Evolutionary conservation across 2,329 filamentous ascomycete species (phyloP), one percentile per base, ranked within the genome.

Genomic region (Polychaeton citri): DNA sequence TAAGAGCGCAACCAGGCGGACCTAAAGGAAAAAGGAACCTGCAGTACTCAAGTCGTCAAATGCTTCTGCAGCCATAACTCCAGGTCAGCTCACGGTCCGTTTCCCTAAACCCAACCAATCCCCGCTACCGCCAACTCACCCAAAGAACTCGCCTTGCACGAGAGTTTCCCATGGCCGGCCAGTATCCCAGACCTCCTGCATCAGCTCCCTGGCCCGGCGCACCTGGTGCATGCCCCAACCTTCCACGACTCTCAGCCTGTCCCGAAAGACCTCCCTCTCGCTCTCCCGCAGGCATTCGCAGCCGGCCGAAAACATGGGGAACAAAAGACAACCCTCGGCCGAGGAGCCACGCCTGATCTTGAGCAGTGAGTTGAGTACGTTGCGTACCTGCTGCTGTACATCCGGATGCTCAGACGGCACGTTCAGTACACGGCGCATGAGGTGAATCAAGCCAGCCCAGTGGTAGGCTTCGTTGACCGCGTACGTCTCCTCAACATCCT

Each of bases 291-390:
- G 61, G 1, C 76, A 74, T 54, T 90, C 81, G 45, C 81, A 87
- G 0, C 83, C 84, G 1, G 83, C 83, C 1, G 81, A 82, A 56
- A 90, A 90, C 60, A 90, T 76, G 0, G 84, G 83, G 44, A 90
- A 87, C 26, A 90, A 56, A 13, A 83, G 61, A 49, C 81, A 84
- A 6, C 74, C 76, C 56, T 88, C 83, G 0, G 81, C 81, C 12
- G 75, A 76, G 19, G 77, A 77, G 5, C 80, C 79, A 9, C 67
- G 61, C 9, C 74, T 63, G 33, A 90, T 73, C 24, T 69, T 71
- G 16, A 65, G 64, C 41, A 88, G 61, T 20, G 75, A 71, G 1
- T 63, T 60, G 19, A 83, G 62, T 32, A 88, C 79, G 41, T 73
- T 68, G 24, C 64, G 57, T 4, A 87, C 74, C 0, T 74, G 72